phyloP scores from a whole-genome alignment of 1,139 yeast genomes.

The Debaryomyces nepalensis region DNA sequence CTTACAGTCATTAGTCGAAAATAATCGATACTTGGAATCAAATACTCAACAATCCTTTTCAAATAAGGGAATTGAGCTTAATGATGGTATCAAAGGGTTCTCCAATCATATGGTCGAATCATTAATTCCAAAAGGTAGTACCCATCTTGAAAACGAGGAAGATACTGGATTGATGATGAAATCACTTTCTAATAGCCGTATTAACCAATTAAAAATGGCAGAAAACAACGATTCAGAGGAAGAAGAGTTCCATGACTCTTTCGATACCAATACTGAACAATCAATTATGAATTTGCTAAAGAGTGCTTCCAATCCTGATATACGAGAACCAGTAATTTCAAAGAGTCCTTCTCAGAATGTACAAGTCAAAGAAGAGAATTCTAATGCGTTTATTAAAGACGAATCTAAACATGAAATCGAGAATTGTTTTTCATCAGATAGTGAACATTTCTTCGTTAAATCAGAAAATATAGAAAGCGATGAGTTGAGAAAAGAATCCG shows the following conservation, averaged over 20 bases:
- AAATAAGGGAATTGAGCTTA: slow-evolving; percentile 39
- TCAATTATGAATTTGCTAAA: slow-evolving; percentile 47
- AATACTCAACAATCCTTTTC: slow-evolving; percentile 24
- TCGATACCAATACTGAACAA: slow-evolving; percentile 48
- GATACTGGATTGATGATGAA: slow-evolving; percentile 14
- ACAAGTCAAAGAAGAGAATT: not conserved
- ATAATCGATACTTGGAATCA: slow-evolving; percentile 40
- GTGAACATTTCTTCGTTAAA: not conserved
- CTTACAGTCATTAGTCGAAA: slow-evolving; percentile 45
- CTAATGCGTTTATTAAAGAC: not conserved
- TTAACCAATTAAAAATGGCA: slow-evolving; percentile 4
- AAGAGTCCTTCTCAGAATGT: too few species aligned
- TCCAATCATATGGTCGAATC: slow-evolving; percentile 44
- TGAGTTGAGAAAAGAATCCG: slow-evolving; percentile 3
- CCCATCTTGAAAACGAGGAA: slow-evolving; percentile 16
- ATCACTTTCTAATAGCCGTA: slow-evolving; percentile 4
- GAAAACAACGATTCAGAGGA: slow-evolving; percentile 22
- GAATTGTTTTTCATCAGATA: not conserved
- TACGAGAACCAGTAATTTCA: slow-evolving; percentile 5
- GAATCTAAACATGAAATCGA: not conserved
- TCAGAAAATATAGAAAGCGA: not conserved
- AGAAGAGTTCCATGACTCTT: slow-evolving; percentile 38
- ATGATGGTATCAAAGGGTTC: slow-evolving; percentile 52
- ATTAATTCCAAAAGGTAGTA: slow-evolving; percentile 30
- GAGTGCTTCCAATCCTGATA: slow-evolving; percentile 17